phyloP scores from a whole-genome alignment of 2,329 filamentous ascomycete genomes.

The Didymella arachidicola region DNA sequence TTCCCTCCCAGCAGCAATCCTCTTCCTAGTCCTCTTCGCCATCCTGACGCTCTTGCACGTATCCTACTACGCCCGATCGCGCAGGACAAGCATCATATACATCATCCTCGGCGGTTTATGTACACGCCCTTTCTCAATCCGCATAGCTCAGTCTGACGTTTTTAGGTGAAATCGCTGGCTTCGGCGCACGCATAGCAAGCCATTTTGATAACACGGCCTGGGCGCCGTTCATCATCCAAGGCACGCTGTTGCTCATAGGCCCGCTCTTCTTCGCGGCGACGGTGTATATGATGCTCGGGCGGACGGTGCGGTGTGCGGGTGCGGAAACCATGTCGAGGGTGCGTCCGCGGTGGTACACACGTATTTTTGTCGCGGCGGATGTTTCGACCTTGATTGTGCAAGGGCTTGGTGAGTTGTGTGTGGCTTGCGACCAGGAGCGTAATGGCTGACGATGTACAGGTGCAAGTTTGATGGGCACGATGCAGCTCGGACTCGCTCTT shows the following conservation, averaged over 20 bases:
- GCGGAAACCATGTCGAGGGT: conserved; percentile 39
- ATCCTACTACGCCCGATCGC: conserved; percentile 10
- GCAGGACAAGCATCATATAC: conserved; percentile 28
- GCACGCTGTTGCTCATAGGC: conserved; percentile 54
- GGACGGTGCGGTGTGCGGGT: conserved; percentile 45
- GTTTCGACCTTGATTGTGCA: conserved; percentile 42
- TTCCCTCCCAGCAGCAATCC: conserved; percentile 34
- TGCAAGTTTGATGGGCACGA: conserved; percentile 45
- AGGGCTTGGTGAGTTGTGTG: conserved; percentile 34
- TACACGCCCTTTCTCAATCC: conserved; percentile 17
- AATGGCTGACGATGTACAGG: conserved; percentile 26
- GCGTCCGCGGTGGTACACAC: conserved; percentile 40
- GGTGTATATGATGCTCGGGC: conserved; percentile 57
- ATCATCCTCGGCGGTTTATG: conserved; percentile 39
- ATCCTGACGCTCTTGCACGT: conserved; percentile 34
- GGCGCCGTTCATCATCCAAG: conserved; percentile 53
- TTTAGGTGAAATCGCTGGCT: conserved; percentile 53
- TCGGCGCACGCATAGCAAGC: conserved; percentile 50
- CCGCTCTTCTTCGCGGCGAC: conserved; percentile 58
- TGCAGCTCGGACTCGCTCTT: conserved; percentile 42
- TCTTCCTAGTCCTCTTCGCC: conserved; percentile 36
- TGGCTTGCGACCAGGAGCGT: neutral
- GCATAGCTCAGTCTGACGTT: neutral
- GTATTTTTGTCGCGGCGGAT: conserved; percentile 41
- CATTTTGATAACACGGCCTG: conserved; percentile 48